Conservation (phyloP, 441 rosid species). For the Croton setiger region DNA sequence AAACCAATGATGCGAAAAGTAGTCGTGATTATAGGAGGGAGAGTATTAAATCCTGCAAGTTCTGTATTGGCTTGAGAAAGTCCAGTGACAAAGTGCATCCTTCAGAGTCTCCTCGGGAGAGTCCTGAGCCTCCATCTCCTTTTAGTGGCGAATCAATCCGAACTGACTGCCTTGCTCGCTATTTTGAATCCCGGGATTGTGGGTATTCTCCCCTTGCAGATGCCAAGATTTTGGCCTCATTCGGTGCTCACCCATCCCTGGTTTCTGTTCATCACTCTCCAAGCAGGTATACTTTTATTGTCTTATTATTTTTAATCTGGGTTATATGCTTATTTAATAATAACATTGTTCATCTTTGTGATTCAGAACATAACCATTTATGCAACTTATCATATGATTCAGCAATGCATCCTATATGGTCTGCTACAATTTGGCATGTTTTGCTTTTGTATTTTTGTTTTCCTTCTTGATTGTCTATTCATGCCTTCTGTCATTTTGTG, state of each 20-base stretch:
- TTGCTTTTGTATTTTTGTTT: not conserved
- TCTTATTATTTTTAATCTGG: not conserved
- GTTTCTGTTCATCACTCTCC: constrained; percentile 51
- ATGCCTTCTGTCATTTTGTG: not conserved
- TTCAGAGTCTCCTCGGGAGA: constrained; percentile 46
- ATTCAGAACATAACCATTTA: not conserved
- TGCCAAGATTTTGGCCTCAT: constrained; percentile 40
- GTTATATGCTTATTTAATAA: not conserved
- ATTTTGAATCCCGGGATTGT: constrained; percentile 56
- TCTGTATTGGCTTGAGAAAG: constrained; percentile 51
- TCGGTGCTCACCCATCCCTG: constrained; percentile 38
- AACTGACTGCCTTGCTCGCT: constrained; percentile 38
- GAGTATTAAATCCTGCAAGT: constrained; percentile 46
- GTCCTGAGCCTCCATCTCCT: constrained; percentile 62
- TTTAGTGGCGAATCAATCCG: constrained; percentile 31
- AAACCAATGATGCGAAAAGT: constrained; percentile 25
- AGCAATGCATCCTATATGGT: not conserved
- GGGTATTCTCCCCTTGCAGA: constrained; percentile 34
- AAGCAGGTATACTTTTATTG: constrained; percentile 49
- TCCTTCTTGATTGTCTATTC: not conserved
- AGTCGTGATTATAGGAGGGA: constrained; percentile 20
- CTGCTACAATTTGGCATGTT: not conserved
- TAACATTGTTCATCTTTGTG: not conserved
- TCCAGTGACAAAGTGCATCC: constrained; percentile 77
- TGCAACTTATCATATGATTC: not conserved